Base-by-base conservation (phyloP, 129 eudicot genomes). In the Lactuca saligna region DNA sequence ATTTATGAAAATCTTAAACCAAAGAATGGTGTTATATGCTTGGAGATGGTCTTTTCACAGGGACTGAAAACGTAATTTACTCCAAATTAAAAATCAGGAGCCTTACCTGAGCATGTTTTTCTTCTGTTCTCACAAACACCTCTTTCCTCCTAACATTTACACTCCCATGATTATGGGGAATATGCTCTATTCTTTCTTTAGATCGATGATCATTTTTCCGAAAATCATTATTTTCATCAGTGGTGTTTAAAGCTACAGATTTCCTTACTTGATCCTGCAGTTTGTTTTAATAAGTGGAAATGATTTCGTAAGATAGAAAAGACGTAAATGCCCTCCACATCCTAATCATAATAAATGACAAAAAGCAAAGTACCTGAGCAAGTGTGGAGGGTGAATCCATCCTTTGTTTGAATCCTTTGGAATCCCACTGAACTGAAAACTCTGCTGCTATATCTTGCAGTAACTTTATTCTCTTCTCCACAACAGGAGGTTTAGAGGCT, bases 381-480 rank as follows among this genome's bases (percentile, higher is more conserved):
- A 63, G 17, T 61, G 67, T 68, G 61, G 94, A 74, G 57, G 96
- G 78, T 71, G 68, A 71, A 81, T 83, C 81, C 95, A 93, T 93
- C 73, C 99, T 87, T 83, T 78, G 74, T 72, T 87, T 83, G 67
- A 89, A 93, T 7, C 90, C 90, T 74, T 42, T 58, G 49, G 85
- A 76, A 71, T 93, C 95, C 99, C 99, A 93, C 59, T 67, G 80
- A 61, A 93, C 80, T 8, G 95, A 85, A 70, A 66, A 82, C 59
- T 93, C 99, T 34, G 82, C 78, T 65, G 97, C 88, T 81, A 93
- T 89, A 37, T 89, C 97, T 69, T 83, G 85, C 77, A 93, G 61
- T 25, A 93, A 75, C 70, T 87, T 84, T 71, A 89, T 79, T 67
- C 80, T 85, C 78, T 85, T 83, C 68, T 89, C 92, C 55, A 60